A percentile compares a stretch with the other conserved stretches of the same genome.
Conservation (phyloP, 352 stramenopile genomes). For the Elongisporangium senticosum region DNA sequence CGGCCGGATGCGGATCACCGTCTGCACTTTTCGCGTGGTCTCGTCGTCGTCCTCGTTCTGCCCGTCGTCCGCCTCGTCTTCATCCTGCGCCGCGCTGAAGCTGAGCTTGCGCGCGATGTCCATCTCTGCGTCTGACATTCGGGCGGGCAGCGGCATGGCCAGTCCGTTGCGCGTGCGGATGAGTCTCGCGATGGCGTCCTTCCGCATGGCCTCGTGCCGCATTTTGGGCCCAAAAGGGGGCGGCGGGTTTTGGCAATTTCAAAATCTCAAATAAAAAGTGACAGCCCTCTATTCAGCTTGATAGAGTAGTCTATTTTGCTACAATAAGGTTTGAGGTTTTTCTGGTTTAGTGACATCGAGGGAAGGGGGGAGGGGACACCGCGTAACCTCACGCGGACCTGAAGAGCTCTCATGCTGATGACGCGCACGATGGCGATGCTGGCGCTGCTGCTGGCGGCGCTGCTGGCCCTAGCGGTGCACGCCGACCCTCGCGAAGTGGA, state of each 20-base stretch:
- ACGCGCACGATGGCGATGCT: conserved; percentile 36
- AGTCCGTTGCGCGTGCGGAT: conserved; percentile 12
- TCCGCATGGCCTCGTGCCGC: conserved; percentile 4
- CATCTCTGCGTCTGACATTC: conserved; percentile 12
- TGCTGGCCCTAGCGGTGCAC: conserved; percentile 19
- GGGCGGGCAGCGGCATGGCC: conserved; percentile 1
- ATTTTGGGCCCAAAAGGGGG: neutral
- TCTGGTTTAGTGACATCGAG: neutral
- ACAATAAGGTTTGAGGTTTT: neutral
- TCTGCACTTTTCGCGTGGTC: conserved; percentile 27
- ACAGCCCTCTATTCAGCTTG: neutral
- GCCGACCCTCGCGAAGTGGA: conserved; percentile 58
- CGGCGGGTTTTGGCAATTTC: neutral
- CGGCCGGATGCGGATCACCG: conserved; percentile 68
- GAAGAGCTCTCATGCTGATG: conserved; percentile 57
- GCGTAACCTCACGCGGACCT: conserved; percentile 5
- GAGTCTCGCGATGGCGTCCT: conserved; percentile 11
- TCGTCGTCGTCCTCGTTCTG: conserved; percentile 9
- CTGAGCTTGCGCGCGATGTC: conserved; percentile 61
- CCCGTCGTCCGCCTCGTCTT: conserved; percentile 12
- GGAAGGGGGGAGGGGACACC: neutral
- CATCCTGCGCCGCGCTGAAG: conserved; percentile 46
- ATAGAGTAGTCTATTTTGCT: too few species aligned
- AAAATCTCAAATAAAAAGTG: neutral
- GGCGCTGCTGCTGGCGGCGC: conserved; percentile 22